Percentiles rank a stretch among this genome's conserved stretches.
Conservation (phyloP, 1,139 yeast genomes). For the Scheffersomyces illinoinensis region DNA sequence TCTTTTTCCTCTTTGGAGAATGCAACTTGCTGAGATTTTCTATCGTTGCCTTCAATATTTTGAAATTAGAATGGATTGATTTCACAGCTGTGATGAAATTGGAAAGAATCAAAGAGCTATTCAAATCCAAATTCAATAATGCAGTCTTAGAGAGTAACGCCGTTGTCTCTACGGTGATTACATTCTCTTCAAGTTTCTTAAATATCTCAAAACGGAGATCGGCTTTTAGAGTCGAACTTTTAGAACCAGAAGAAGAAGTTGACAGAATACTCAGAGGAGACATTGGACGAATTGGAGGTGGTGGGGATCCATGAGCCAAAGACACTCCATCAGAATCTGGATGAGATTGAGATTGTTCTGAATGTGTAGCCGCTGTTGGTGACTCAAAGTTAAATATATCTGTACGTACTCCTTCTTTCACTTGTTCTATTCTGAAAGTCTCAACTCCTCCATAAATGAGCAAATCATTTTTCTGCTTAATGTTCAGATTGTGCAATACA, state of each 20-base stretch:
- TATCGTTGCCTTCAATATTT: conserved; percentile 6
- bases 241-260: not conserved
- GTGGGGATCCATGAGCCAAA: not conserved
- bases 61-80: conserved; percentile 6
- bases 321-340: not conserved
- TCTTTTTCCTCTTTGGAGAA: not conserved
- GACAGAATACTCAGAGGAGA: conserved; percentile 1
- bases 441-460: conserved; percentile 52
- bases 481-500: conserved; percentile 26
- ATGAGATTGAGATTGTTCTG: not conserved
- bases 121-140: conserved; percentile 29
- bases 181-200: conserved; percentile 20
- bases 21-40: not conserved
- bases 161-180: conserved; percentile 35
- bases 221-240: conserved; percentile 25
- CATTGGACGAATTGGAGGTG: not conserved
- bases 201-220: conserved; percentile 58
- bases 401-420: conserved; percentile 13
- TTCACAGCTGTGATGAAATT: conserved; percentile 13
- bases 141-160: conserved; percentile 48
- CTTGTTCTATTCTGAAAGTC: conserved; percentile 23
- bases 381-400: conserved; percentile 22
- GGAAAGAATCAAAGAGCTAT: conserved; percentile 15
- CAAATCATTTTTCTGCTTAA: conserved; percentile 44
- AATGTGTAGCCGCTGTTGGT: not conserved